A percentile compares a stretch with the other conserved stretches of the same genome.
phyloP scores from a whole-genome alignment of 768 basidiomycete genomes.

The Termitomyces sp. region DNA sequence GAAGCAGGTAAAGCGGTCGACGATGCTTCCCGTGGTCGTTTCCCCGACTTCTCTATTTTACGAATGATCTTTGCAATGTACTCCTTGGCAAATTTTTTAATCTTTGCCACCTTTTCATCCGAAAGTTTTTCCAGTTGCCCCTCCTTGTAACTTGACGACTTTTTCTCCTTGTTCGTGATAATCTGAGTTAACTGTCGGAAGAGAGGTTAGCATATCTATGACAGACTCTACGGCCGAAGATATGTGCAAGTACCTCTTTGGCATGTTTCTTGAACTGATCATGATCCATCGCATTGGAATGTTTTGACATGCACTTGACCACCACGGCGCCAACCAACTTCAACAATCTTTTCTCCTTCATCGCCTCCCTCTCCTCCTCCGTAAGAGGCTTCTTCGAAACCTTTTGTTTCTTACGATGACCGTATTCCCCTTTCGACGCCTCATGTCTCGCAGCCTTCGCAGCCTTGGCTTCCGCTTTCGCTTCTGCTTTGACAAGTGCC shows the following conservation, averaged over 20 bases:
- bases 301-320: slow-evolving; percentile 90
- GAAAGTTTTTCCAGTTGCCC: slow-evolving; percentile 68
- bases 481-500: slow-evolving; percentile 23
- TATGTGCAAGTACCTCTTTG: slow-evolving; percentile 65
- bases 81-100: slow-evolving; percentile 91
- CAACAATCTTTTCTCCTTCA: slow-evolving; percentile 76
- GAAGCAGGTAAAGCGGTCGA: slow-evolving; percentile 23
- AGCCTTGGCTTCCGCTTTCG: slow-evolving; percentile 16
- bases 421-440: slow-evolving; percentile 15
- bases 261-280: slow-evolving; percentile 94
- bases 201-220: neutral
- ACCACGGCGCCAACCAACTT: slow-evolving; percentile 88
- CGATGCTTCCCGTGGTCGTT: slow-evolving; percentile 20
- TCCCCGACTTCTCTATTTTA: slow-evolving; percentile 52
- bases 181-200: slow-evolving; percentile 66
- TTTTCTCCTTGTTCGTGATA: slow-evolving; percentile 95
- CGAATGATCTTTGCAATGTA: slow-evolving; percentile 78
- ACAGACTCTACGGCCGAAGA: neutral
- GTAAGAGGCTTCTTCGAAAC: slow-evolving; percentile 36
- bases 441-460: slow-evolving; percentile 17
- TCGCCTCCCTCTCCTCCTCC: slow-evolving; percentile 55
- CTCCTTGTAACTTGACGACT: slow-evolving; percentile 73
- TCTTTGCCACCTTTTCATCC: slow-evolving; percentile 83
- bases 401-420: slow-evolving; percentile 29
- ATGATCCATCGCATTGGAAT: slow-evolving; percentile 64